Evolutionary conservation across 176 grass and related monocot genomes (phyloP).

Genomic region (Paspalum vaginatum): DNA sequence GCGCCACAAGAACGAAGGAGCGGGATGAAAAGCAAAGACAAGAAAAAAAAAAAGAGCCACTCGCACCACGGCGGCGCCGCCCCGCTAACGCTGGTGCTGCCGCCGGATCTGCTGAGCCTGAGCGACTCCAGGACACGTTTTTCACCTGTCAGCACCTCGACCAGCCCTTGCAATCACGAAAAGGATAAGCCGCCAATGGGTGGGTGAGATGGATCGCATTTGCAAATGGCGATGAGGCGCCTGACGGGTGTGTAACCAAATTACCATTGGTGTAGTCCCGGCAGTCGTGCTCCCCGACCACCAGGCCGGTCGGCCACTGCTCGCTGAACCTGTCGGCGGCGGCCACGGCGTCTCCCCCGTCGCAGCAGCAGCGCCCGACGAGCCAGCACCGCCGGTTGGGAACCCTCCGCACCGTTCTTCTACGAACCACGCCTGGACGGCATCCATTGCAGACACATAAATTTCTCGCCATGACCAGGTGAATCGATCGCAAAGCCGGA

Average conservation of each 20-base stretch:
- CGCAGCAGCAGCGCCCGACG: constrained; percentile 56
- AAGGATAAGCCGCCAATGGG: neutral
- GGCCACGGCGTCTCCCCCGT: constrained; percentile 30
- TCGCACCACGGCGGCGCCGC: constrained; percentile 34
- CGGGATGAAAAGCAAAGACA: neutral
- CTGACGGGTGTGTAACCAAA: too few species aligned
- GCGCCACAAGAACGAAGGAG: constrained; percentile 24
- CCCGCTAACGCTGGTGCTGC: neutral
- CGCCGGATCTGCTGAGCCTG: neutral
- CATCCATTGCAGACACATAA: neutral
- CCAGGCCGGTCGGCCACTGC: constrained; percentile 64
- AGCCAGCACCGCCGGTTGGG: constrained; percentile 76
- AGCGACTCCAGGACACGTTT: constrained; percentile 62
- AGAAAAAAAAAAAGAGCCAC: neutral
- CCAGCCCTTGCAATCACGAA: constrained; percentile 51
- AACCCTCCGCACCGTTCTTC: constrained; percentile 51
- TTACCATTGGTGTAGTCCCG: constrained; percentile 83
- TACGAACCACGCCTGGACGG: constrained; percentile 69
- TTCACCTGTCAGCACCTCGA: constrained; percentile 75
- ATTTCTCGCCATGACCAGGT: neutral
- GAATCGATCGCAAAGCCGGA: neutral
- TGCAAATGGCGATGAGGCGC: neutral
- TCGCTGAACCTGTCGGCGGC: constrained; percentile 73
- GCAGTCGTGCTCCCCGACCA: constrained; percentile 80
- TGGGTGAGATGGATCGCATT: neutral